These are phyloP conservation scores for Dipteronia sinensis DNA, from an alignment of 345 rosid genomes.

Conservation along the genomic window DNA sequence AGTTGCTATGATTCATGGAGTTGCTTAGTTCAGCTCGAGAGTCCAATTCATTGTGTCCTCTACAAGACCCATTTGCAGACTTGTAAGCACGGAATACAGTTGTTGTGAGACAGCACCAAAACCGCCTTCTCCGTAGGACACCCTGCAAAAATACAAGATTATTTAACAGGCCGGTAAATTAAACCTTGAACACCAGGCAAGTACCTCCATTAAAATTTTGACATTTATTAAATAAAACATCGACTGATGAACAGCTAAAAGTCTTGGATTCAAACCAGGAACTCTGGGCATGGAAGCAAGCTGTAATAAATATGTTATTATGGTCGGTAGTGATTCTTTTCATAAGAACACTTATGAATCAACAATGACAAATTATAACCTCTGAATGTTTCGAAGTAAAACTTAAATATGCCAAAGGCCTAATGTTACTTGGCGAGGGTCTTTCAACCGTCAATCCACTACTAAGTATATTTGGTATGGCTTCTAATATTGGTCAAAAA, in stretches of 20 bases:
- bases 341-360: neutral
- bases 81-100: constrained; percentile 70
- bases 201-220: neutral
- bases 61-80: constrained; percentile 85
- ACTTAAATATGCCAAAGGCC: neutral
- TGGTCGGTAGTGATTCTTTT: neutral
- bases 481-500: neutral
- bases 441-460: neutral
- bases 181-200: neutral
- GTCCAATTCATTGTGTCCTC: constrained; percentile 94
- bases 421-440: neutral
- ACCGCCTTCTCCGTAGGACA: constrained; percentile 61
- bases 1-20: neutral
- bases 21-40: constrained; percentile 43
- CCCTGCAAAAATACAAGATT: constrained; percentile 42
- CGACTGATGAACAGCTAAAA: neutral
- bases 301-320: neutral
- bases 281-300: neutral
- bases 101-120: constrained; percentile 67
- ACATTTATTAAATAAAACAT: neutral
- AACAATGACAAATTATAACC: neutral
- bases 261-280: neutral
- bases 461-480: neutral
- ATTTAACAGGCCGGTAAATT: neutral
- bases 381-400: neutral